Percentiles rank a stretch among this genome's conserved stretches.
Evolutionary conservation across 176 grass and related monocot species (phyloP).

Genomic region (Melocanna baccifera): DNA sequence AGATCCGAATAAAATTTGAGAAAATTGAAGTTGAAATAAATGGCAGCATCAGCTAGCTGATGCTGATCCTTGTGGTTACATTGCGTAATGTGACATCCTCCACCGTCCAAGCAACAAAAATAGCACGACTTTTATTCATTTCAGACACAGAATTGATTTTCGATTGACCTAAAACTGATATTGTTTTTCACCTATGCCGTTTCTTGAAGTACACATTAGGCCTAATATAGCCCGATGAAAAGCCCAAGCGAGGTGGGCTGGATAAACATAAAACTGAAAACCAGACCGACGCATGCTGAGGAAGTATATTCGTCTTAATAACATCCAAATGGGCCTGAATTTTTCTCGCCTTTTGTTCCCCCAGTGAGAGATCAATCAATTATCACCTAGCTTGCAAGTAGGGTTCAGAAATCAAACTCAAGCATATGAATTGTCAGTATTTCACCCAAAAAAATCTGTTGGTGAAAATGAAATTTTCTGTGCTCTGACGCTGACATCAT

Average conservation of each 20-base stretch:
- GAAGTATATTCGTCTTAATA: no score
- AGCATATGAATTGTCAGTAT: not conserved
- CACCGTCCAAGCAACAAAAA: no score
- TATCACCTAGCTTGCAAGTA: not conserved
- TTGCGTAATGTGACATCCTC: no score
- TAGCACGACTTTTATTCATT: no score
- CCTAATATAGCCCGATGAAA: not conserved
- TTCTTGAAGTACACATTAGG: not conserved
- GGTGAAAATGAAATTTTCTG: not conserved
- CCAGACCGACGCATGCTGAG: not conserved
- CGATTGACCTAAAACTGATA: not conserved
- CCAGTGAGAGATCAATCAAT: not conserved
- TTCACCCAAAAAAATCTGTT: not conserved
- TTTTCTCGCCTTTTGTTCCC: not conserved
- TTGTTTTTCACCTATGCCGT: not conserved
- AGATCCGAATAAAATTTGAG: not conserved
- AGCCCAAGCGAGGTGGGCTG: not conserved
- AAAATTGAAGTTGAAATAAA: constrained; percentile 21
- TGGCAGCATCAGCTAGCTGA: no score
- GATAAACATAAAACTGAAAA: not conserved
- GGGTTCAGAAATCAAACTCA: not conserved
- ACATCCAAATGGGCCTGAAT: no score
- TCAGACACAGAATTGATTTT: no score
- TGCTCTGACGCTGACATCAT: not conserved
- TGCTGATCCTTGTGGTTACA: not conserved